These are phyloP conservation scores for Yamadazyma tumulicola DNA, from an alignment of 805 yeast genomes.

Conservation along the genomic window DNA sequence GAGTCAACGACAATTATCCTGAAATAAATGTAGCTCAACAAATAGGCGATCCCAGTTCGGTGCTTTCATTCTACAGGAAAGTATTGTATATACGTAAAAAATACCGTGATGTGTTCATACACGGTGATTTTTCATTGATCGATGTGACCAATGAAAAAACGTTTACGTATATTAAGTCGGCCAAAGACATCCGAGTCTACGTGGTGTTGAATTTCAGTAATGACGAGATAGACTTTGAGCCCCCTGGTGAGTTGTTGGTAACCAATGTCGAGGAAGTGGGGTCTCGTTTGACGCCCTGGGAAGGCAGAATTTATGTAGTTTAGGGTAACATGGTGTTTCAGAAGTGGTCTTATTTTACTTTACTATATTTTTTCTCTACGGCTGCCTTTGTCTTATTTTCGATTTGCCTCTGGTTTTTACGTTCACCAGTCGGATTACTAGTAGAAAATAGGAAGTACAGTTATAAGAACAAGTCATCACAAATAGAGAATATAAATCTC, in stretches of 20 bases:
- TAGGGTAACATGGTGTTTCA: too few species aligned
- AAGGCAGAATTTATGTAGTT: conserved; percentile 37
- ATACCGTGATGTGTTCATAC: conserved; percentile 41
- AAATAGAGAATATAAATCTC: too few species aligned
- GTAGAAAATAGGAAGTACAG: too few species aligned
- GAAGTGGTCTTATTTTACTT: too few species aligned
- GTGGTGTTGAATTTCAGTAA: conserved; percentile 43
- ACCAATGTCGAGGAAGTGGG: conserved; percentile 25
- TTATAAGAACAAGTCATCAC: too few species aligned
- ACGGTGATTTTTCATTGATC: conserved; percentile 44
- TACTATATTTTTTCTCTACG: too few species aligned
- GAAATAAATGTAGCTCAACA: conserved; percentile 49
- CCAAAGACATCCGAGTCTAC: conserved; percentile 23
- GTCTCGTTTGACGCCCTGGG: conserved; percentile 37
- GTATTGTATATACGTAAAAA: conserved; percentile 42
- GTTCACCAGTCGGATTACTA: too few species aligned
- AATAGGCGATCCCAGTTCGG: conserved; percentile 43
- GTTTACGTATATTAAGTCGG: conserved; percentile 41
- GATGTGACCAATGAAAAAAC: conserved; percentile 41
- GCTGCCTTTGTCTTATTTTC: too few species aligned
- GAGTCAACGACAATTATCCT: conserved; percentile 46
- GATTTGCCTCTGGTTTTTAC: too few species aligned
- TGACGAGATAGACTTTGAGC: conserved; percentile 27
- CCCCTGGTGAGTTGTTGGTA: conserved; percentile 25
- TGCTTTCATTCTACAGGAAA: conserved; percentile 43